Conservation (phyloP, 352 stramenopile species). For the Thalassiosira exigua region DNA sequence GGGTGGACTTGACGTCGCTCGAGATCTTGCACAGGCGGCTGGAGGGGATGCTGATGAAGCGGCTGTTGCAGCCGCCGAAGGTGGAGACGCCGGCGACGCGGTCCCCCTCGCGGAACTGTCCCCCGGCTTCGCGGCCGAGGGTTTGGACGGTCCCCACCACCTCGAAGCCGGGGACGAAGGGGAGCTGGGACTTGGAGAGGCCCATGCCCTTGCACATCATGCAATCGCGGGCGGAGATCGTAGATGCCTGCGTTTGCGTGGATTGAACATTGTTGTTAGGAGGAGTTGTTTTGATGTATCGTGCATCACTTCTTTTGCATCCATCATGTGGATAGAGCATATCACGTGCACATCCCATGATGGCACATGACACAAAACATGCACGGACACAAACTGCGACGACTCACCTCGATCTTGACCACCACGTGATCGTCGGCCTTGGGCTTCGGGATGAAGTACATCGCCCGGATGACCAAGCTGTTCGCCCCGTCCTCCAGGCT, state of each 20-base stretch:
- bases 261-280: not conserved
- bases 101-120: constrained; percentile 41
- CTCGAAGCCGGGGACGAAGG: constrained; percentile 60
- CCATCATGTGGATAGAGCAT: not conserved
- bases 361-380: too few relatives aligned
- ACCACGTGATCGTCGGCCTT: constrained; percentile 55
- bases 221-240: constrained; percentile 54
- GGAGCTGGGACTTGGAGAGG: constrained; percentile 11
- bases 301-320: constrained; percentile 4
- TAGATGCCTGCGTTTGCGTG: constrained; percentile 46
- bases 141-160: constrained; percentile 61
- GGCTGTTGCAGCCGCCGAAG: constrained; percentile 53
- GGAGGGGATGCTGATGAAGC: constrained; percentile 52
- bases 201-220: constrained; percentile 45
- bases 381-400: not conserved
- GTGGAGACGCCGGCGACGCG: constrained; percentile 37
- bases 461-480: constrained; percentile 43
- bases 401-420: constrained; percentile 76
- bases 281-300: too few relatives aligned
- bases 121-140: constrained; percentile 24
- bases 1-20: constrained; percentile 49
- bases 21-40: constrained; percentile 60
- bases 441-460: constrained; percentile 55
- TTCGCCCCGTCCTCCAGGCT: constrained; percentile 20
- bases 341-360: not conserved